Base-by-base conservation (phyloP, 2,329 filamentous ascomycete genomes). In the Phaeosphaeriaceae sp. region DNA sequence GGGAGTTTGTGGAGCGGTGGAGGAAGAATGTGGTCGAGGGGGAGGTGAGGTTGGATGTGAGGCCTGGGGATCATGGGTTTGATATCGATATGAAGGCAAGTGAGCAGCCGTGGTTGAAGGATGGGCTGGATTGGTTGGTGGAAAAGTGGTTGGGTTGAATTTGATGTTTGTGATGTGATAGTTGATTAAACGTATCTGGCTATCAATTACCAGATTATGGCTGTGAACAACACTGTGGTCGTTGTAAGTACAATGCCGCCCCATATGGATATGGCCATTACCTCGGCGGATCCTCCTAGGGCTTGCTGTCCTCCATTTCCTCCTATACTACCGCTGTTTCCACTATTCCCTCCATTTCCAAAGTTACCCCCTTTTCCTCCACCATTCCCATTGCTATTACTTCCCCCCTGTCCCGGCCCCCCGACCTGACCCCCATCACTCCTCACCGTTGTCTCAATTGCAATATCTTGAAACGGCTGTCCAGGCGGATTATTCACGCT, bases 401-500 rank as follows among this genome's bases (percentile, higher is more conserved):
- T 37, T 6, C 44, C 42, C 41, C 37, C 43, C 15, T 56, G 50
- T 6, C 65, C 65, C 4, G 58, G 55, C 5, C 57, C 58, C 7
- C 68, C 67, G 32, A 69, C 58, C 43, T 67, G 63, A 3, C 68
- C 68, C 2, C 66, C 68, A 37, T 66, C 56, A 21, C 50, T 56
- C 16, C 58, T 58, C 20, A 46, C 48, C 3, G 53, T 56, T 4
- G 66, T 70, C 44, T 67, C 36, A 34, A 71, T 53, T 9, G 50
- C 33, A 21, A 70, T 63, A 34, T 66, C 64, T 37, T 65, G 61
- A 28, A 61, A 63, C 2, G 70, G 70, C 42, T 70, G 66, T 1
- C 61, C 58, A 2, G 59, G 58, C 3, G 70, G 70, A 40, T 72
- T 72, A 29, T 64, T 70, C 20, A 72, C 68, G 34, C 69, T 72